Percentiles rank a stretch among this genome's conserved stretches.
phyloP scores from a whole-genome alignment of 306 rosid species.

The Nissolia schottii region DNA sequence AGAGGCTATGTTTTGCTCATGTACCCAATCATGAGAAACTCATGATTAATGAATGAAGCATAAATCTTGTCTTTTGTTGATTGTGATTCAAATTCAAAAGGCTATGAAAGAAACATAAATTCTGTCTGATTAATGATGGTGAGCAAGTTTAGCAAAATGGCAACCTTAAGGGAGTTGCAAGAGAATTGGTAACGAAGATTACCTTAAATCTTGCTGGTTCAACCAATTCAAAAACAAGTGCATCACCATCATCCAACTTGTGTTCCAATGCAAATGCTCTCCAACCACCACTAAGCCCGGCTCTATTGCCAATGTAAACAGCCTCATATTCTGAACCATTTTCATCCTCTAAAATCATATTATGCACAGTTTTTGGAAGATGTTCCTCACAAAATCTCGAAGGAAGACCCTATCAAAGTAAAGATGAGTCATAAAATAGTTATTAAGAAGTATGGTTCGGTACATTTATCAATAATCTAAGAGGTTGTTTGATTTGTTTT shows the following conservation, averaged over 20 bases:
- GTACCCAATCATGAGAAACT: too few relatives aligned
- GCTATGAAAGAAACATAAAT: too few relatives aligned
- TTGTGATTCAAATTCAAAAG: too few relatives aligned
- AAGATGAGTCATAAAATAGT: background rate
- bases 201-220: conserved; percentile 65
- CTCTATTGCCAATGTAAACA: conserved; percentile 48
- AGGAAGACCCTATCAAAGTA: conserved; percentile 54
- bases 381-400: conserved; percentile 50
- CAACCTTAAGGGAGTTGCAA: background rate
- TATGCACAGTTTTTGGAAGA: conserved; percentile 41
- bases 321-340: conserved; percentile 48
- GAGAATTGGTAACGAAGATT: background rate
- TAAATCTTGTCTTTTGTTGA: too few relatives aligned
- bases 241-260: conserved; percentile 79
- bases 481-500: background rate
- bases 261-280: conserved; percentile 78
- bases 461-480: background rate
- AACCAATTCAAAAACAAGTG: conserved; percentile 63
- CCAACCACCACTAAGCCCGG: conserved; percentile 83
- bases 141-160: background rate
- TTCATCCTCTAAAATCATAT: conserved; percentile 64
- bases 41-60: too few relatives aligned
- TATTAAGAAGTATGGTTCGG: background rate
- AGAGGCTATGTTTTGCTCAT: too few relatives aligned
- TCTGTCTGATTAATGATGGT: background rate